These are phyloP conservation scores for Pseudonectria buxi DNA, from an alignment of 2,329 filamentous ascomycete species.

Conservation along the genomic window DNA sequence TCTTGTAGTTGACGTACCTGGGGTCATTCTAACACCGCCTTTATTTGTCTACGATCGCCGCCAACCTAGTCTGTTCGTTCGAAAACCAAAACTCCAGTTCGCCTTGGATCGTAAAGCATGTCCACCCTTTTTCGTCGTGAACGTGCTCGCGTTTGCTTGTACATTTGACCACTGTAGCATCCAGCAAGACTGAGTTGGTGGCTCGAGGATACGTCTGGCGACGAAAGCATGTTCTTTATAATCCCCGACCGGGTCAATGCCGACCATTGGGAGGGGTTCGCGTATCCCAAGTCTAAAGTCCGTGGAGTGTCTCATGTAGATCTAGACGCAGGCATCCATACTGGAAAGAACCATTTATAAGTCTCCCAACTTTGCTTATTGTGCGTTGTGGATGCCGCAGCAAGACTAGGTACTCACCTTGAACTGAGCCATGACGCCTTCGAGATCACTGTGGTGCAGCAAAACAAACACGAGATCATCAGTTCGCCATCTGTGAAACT, in stretches of 20 bases:
- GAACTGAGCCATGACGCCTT: constrained; percentile 6
- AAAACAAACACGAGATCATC: constrained; percentile 5
- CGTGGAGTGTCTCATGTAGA: constrained; percentile 2
- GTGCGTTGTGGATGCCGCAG: too few species aligned
- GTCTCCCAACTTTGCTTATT: not conserved
- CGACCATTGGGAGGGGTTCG: constrained; percentile 8
- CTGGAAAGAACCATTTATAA: constrained; percentile 1
- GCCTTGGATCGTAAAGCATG: constrained; percentile 9
- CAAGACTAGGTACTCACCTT: constrained; percentile 4
- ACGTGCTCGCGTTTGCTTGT: constrained; percentile 3
- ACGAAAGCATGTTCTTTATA: constrained; percentile 8
- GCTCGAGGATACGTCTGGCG: not conserved
- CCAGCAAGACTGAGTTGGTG: not conserved
- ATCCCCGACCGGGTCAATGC: constrained; percentile 4
- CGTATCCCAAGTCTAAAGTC: constrained; percentile 10
- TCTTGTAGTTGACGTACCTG: too few species aligned
- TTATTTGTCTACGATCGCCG: constrained; percentile 3
- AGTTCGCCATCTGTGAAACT: constrained; percentile 5
- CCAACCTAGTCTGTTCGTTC: constrained; percentile 6
- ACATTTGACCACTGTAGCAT: constrained; percentile 4
- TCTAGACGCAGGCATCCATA: constrained; percentile 7
- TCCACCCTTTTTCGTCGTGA: constrained; percentile 7
- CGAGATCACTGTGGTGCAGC: constrained; percentile 1
- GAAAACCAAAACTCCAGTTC: constrained; percentile 11
- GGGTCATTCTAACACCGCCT: too few species aligned